Evolutionary conservation across 2,329 filamentous ascomycete species (phyloP).

Genomic region (Phyllosticta ampelicida): DNA sequence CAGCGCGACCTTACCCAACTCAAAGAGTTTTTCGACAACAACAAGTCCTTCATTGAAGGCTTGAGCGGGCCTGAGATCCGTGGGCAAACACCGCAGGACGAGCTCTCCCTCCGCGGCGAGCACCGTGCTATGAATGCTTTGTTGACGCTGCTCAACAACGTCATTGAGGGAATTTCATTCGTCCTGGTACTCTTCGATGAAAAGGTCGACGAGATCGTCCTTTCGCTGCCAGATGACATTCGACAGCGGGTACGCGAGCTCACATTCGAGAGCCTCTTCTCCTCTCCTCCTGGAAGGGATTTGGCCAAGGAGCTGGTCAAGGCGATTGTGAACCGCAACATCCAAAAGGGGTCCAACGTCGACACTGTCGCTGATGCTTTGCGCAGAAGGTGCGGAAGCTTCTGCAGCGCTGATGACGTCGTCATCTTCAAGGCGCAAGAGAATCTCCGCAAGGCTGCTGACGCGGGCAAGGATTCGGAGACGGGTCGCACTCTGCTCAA

Average conservation of each 20-base stretch:
- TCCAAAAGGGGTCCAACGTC: conserved; percentile 91
- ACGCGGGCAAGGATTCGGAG: conserved; percentile 65
- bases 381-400: conserved; percentile 82
- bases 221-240: conserved; percentile 58
- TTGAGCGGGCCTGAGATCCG: conserved; percentile 77
- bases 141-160: conserved; percentile 74
- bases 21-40: conserved; percentile 72
- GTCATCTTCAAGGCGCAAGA: conserved; percentile 98
- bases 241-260: conserved; percentile 62
- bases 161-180: conserved; percentile 94
- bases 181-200: conserved; percentile 92
- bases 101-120: conserved; percentile 84
- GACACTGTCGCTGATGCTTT: conserved; percentile 96
- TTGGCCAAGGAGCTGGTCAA: conserved; percentile 92
- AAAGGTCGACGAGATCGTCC: conserved; percentile 76
- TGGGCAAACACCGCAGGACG: conserved; percentile 73
- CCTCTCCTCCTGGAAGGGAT: conserved; percentile 66
- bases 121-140: conserved; percentile 85
- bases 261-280: conserved; percentile 83
- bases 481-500: conserved; percentile 69
- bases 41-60: conserved; percentile 85
- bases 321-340: conserved; percentile 95
- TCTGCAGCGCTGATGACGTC: conserved; percentile 95
- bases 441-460: conserved; percentile 76
- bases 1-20: conserved; percentile 74